Evolutionary conservation across 164 flowering plant species (phyloP).

Genomic region (Tetracentron sinense): DNA sequence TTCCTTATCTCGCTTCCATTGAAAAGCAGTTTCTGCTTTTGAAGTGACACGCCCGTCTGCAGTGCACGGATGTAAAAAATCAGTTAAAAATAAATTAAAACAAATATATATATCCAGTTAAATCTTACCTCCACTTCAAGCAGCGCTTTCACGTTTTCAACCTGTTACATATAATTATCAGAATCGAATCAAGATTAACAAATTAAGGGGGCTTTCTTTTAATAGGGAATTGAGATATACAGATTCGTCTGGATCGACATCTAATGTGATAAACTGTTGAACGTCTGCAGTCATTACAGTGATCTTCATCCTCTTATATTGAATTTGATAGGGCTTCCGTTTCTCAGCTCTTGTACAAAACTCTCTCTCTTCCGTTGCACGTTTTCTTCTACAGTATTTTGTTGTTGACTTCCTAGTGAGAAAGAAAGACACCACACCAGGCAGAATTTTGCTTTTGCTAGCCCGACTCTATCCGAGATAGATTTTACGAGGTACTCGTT

Average conservation of each 20-base stretch:
- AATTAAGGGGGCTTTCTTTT: too few relatives aligned
- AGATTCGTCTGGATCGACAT: constrained; percentile 80
- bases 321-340: background rate
- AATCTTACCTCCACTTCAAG: constrained; percentile 88
- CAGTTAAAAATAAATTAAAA: constrained; percentile 1
- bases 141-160: constrained; percentile 89
- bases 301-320: constrained; percentile 59
- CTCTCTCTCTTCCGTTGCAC: too few relatives aligned
- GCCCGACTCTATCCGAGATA: too few relatives aligned
- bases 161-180: constrained; percentile 38
- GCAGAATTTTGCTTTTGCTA: too few relatives aligned
- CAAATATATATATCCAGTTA: background rate
- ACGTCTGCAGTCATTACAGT: constrained; percentile 88
- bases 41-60: constrained; percentile 73
- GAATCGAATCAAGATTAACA: too few relatives aligned
- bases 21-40: constrained; percentile 74
- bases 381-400: too few relatives aligned
- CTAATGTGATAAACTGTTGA: constrained; percentile 74
- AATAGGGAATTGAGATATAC: constrained; percentile 29
- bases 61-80: constrained; percentile 1
- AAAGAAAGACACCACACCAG: too few relatives aligned
- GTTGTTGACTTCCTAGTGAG: too few relatives aligned
- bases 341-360: too few relatives aligned
- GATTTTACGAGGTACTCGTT: too few relatives aligned
- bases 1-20: constrained; percentile 83